These are phyloP conservation scores for Phytophthora pinifolia DNA, from an alignment of 352 stramenopile genomes.

Conservation along the genomic window DNA sequence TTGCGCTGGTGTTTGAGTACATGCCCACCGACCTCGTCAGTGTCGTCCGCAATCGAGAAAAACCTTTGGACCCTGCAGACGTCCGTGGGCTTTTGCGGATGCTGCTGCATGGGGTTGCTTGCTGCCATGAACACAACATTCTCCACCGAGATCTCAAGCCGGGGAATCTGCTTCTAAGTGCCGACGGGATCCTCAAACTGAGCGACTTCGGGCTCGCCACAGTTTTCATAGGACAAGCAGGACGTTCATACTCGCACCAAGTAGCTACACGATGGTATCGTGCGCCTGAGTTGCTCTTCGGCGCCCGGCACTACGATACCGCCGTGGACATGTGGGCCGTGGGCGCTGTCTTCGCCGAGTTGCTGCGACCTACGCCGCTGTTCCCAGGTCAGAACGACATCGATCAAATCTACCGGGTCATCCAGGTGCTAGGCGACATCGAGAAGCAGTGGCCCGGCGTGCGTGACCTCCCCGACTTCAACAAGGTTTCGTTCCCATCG, in stretches of 20 bases:
- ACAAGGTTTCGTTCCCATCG: constrained; percentile 66
- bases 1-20: constrained; percentile 75
- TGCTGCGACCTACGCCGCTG: constrained; percentile 58
- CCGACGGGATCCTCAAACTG: constrained; percentile 63
- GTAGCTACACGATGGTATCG: constrained; percentile 85
- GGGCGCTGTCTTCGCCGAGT: constrained; percentile 63
- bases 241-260: constrained; percentile 62
- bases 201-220: constrained; percentile 81
- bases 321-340: constrained; percentile 78
- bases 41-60: constrained; percentile 43
- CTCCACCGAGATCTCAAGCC: constrained; percentile 79
- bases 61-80: constrained; percentile 41
- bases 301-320: constrained; percentile 54
- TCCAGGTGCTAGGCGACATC: constrained; percentile 63
- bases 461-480: constrained; percentile 55
- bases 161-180: constrained; percentile 62
- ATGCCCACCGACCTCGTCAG: constrained; percentile 64
- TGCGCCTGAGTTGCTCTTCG: constrained; percentile 79
- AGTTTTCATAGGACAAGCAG: constrained; percentile 43
- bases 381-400: constrained; percentile 84
- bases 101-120: constrained; percentile 62
- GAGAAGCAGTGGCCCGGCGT: constrained; percentile 59
- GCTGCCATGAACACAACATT: constrained; percentile 64
- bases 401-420: constrained; percentile 76
- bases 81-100: constrained; percentile 64